Percentiles rank a stretch among this genome's conserved stretches.
phyloP scores from a whole-genome alignment of 371 early-diverging fungal species.

The Enterocytospora artemiae region DNA sequence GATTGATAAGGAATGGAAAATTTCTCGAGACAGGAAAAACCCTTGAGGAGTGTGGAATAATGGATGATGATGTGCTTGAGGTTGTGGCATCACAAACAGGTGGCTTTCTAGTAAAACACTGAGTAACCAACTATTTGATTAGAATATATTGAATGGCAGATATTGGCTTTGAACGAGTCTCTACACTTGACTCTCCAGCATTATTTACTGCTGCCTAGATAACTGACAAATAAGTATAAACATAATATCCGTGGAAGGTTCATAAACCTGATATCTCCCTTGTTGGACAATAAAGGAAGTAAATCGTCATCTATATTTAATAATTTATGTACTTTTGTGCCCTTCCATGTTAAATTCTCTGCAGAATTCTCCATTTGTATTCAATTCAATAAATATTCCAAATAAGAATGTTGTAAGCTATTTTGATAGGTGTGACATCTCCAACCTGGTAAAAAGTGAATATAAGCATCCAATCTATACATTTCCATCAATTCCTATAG shows the following conservation, averaged over 20 bases:
- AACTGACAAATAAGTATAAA: too few species aligned
- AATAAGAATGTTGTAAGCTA: conserved; percentile 57
- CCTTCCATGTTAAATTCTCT: neutral
- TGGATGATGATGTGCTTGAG: conserved; percentile 39
- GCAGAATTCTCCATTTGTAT: neutral
- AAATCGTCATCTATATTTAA: too few species aligned
- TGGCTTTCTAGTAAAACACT: too few species aligned
- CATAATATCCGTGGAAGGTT: too few species aligned
- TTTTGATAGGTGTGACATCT: conserved; percentile 54
- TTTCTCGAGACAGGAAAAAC: conserved; percentile 23
- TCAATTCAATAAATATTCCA: conserved; percentile 42
- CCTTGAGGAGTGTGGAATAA: conserved; percentile 28
- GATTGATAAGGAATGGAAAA: conserved; percentile 41
- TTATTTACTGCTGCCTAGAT: too few species aligned
- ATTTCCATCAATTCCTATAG: neutral
- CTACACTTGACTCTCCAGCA: too few species aligned
- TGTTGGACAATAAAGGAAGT: too few species aligned
- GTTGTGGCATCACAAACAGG: conserved; percentile 50
- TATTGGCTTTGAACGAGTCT: too few species aligned
- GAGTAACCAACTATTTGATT: neutral
- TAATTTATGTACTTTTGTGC: neutral
- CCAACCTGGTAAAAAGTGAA: conserved; percentile 41
- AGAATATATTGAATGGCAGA: too few species aligned
- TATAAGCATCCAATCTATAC: conserved; percentile 43
- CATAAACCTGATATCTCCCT: too few species aligned